These are phyloP conservation scores for Plasmodium gallinaceum DNA, from an alignment of 169 alveolate genomes.

Conservation along the genomic window DNA sequence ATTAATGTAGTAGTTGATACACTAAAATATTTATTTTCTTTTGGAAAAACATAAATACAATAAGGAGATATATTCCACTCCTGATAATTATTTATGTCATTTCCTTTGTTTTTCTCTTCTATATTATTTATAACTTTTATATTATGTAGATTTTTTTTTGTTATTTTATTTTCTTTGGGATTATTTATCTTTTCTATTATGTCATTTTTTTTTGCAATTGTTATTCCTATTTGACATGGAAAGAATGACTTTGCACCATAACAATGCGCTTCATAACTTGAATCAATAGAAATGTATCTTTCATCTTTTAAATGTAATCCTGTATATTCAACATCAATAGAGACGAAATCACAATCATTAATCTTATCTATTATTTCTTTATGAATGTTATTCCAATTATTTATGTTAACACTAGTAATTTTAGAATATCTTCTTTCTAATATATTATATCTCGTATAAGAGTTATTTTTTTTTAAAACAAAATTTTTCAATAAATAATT, in stretches of 20 bases:
- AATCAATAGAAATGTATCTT: conserved; percentile 87
- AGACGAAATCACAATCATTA: conserved; percentile 84
- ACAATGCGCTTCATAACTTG: conserved; percentile 91
- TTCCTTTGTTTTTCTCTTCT: not conserved
- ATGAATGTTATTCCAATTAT: conserved; percentile 72
- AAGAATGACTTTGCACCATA: conserved; percentile 89
- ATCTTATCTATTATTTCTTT: conserved; percentile 74
- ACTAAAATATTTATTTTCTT: conserved; percentile 83
- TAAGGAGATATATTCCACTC: conserved; percentile 90
- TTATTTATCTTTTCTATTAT: not conserved
- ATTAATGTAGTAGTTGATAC: conserved; percentile 86
- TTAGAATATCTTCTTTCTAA: conserved; percentile 43
- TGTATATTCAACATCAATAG: conserved; percentile 87
- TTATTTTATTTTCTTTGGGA: not conserved
- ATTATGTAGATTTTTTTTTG: conserved; percentile 20
- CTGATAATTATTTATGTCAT: conserved; percentile 16
- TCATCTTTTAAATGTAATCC: conserved; percentile 88
- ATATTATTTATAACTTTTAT: conserved; percentile 23
- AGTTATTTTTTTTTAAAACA: conserved; percentile 25
- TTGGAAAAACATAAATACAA: conserved; percentile 87
- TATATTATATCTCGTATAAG: conserved; percentile 22
- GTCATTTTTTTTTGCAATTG: conserved; percentile 85
- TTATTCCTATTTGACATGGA: conserved; percentile 91
- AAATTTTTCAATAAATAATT: conserved; percentile 62
- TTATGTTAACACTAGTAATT: conserved; percentile 74